These are phyloP conservation scores for Pyrenophora teres DNA, from an alignment of 2,329 filamentous ascomycete species.

Conservation along the genomic window DNA sequence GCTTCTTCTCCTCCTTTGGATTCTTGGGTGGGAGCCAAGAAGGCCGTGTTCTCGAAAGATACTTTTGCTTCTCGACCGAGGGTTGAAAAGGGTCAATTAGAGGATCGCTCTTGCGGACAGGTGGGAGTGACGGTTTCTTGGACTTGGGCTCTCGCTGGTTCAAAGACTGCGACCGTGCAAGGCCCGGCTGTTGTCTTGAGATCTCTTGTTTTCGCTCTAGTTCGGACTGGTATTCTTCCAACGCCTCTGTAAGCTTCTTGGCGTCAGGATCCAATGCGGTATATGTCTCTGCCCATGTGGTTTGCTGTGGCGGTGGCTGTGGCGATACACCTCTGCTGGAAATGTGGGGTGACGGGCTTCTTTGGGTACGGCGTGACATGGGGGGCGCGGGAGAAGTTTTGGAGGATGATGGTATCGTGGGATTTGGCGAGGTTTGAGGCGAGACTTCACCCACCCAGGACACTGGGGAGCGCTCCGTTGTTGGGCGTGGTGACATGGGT, in stretches of 20 bases:
- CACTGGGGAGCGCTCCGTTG: constrained; percentile 47
- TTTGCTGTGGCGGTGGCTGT: constrained; percentile 56
- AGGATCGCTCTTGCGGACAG: constrained; percentile 73
- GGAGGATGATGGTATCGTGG: constrained; percentile 22
- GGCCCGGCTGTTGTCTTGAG: constrained; percentile 54
- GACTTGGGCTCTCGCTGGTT: constrained; percentile 51
- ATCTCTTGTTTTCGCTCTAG: constrained; percentile 58
- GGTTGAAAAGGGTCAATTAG: constrained; percentile 85
- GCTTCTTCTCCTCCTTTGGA: constrained; percentile 86
- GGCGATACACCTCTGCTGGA: constrained; percentile 29
- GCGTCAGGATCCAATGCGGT: constrained; percentile 73
- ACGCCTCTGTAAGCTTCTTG: constrained; percentile 73
- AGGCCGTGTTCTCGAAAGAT: constrained; percentile 74
- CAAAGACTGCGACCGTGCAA: constrained; percentile 38
- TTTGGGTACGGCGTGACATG: constrained; percentile 23
- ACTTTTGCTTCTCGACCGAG: constrained; percentile 84
- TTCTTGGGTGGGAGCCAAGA: constrained; percentile 88
- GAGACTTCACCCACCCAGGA: constrained; percentile 37
- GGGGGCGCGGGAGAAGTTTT: constrained; percentile 36
- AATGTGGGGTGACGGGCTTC: constrained; percentile 26
- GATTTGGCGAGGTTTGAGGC: constrained; percentile 31
- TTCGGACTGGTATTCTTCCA: constrained; percentile 78
- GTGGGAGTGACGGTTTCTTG: constrained; percentile 60
- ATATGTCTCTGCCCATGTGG: constrained; percentile 75
- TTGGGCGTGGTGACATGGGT: constrained; percentile 69